Percentiles rank a stretch among this genome's conserved stretches.
phyloP scores from a whole-genome alignment of 2,329 filamentous ascomycete species.

The Fusarium nelsonii region DNA sequence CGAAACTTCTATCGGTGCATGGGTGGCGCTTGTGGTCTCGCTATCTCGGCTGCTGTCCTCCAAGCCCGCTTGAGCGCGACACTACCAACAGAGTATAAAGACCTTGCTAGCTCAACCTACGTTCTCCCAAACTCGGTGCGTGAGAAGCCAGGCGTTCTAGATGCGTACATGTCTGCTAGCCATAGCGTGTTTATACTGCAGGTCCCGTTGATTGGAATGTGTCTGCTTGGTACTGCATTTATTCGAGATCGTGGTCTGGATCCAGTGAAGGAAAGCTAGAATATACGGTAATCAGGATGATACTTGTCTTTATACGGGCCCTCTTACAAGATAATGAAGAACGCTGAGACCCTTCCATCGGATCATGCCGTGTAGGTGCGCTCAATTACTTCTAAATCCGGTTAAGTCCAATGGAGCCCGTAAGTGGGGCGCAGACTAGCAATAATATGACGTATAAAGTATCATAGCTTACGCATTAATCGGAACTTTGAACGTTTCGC shows the following conservation, averaged over 20 bases:
- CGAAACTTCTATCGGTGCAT: conserved; percentile 16
- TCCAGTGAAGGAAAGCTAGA: background rate
- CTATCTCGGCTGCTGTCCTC: background rate
- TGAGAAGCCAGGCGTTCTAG: background rate
- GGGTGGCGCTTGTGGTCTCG: background rate
- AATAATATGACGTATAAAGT: background rate
- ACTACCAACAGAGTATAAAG: background rate
- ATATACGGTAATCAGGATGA: no score
- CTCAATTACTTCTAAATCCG: conserved; percentile 25
- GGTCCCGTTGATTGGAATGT: background rate
- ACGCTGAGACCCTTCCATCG: no score
- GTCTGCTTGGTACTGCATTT: background rate
- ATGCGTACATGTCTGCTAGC: conserved; percentile 4
- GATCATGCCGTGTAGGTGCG: conserved; percentile 1
- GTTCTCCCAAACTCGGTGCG: background rate
- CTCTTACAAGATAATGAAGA: no score
- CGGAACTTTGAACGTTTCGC: no score
- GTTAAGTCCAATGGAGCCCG: conserved; percentile 1
- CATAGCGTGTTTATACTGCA: conserved; percentile 13
- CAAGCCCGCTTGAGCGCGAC: background rate
- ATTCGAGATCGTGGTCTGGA: conserved; percentile 3
- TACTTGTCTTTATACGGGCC: no score
- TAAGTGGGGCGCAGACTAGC: no score
- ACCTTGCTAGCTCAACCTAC: background rate
- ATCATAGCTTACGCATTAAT: background rate